Percentiles rank a stretch among this genome's conserved stretches.
Evolutionary conservation across 805 yeast genomes (phyloP).

Genomic region (Ogataea salicorniae): DNA sequence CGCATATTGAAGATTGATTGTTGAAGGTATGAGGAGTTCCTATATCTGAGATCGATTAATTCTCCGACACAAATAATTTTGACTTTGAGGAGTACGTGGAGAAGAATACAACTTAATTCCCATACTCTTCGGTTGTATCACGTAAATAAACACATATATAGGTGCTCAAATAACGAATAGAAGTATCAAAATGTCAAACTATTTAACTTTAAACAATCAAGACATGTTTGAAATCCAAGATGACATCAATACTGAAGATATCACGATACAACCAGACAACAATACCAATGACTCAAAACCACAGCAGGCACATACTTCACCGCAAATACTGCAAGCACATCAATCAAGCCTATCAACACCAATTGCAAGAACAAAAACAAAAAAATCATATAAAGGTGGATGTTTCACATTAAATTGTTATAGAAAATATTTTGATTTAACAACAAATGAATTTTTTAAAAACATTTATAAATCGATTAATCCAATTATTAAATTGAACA

Average conservation of each 20-base stretch:
- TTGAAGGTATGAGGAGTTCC: no score
- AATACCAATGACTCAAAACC: not conserved
- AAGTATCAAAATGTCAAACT: constrained; percentile 8
- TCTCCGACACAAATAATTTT: no score
- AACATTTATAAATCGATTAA: constrained; percentile 55
- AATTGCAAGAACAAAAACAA: constrained; percentile 3
- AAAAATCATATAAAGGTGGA: constrained; percentile 36
- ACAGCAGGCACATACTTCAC: not conserved
- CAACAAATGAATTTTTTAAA: constrained; percentile 52
- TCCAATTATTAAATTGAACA: constrained; percentile 37
- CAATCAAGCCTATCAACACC: not conserved
- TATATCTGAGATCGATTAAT: no score
- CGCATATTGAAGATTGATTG: no score
- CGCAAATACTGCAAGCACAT: not conserved
- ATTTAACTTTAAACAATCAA: constrained; percentile 6
- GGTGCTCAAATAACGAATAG: not conserved
- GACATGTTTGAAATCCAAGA: constrained; percentile 16
- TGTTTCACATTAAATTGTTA: constrained; percentile 55
- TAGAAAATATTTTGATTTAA: constrained; percentile 63
- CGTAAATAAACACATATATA: constrained; percentile 3
- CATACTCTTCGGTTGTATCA: no score
- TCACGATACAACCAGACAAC: constrained; percentile 22
- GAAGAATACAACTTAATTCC: no score
- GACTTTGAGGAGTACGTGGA: no score
- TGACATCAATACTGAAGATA: constrained; percentile 17